Percentiles rank a stretch among this genome's conserved stretches.
These are phyloP conservation scores for Clarireedia monteithiana DNA, from an alignment of 2,329 filamentous ascomycete species.

Conservation along the genomic window DNA sequence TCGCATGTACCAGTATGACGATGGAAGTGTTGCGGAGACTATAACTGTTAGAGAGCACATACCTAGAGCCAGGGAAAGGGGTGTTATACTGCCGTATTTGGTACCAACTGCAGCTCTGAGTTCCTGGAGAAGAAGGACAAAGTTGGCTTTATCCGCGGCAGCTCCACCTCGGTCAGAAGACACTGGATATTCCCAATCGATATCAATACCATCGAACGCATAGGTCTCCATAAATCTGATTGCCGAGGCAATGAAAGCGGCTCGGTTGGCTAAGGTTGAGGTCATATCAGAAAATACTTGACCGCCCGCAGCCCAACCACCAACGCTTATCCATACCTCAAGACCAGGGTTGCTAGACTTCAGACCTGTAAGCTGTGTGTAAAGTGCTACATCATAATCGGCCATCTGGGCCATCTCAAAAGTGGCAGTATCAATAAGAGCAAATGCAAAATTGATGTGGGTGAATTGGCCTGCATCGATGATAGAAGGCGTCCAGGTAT, in stretches of 20 bases:
- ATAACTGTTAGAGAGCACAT: no score
- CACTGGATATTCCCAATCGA: conserved; percentile 1
- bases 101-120: conserved; percentile 12
- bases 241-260: background rate
- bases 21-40: conserved; percentile 31
- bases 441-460: conserved; percentile 31
- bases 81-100: conserved; percentile 23
- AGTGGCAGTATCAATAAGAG: conserved; percentile 26
- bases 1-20: conserved; percentile 28
- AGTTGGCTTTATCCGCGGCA: conserved; percentile 31
- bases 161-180: conserved; percentile 33
- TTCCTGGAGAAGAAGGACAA: conserved; percentile 19
- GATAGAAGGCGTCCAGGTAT: no score
- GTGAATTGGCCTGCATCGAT: no score
- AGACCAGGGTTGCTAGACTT: background rate
- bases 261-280: conserved; percentile 25
- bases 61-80: no score
- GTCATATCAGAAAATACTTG: no score
- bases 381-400: no score
- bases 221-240: background rate
- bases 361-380: background rate
- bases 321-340: conserved; percentile 12
- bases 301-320: conserved; percentile 13
- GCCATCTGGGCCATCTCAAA: conserved; percentile 25
- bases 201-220: background rate